Evolutionary conservation across 352 stramenopile species (phyloP).

Genomic region (Elongisporangium senticosum): DNA sequence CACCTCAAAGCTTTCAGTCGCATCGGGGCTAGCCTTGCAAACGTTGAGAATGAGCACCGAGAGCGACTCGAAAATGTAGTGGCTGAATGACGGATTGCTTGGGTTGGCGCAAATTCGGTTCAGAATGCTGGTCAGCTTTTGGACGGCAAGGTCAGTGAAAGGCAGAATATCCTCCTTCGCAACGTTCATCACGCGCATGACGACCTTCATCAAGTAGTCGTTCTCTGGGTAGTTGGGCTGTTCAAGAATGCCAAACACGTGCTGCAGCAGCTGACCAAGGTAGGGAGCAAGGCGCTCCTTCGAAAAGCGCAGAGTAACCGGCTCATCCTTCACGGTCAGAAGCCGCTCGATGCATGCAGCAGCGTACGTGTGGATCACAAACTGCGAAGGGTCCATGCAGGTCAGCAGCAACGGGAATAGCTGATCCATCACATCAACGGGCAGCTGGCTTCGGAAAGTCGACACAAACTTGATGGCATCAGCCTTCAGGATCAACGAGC

Average conservation of each 20-base stretch:
- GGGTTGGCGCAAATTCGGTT: conserved; percentile 96
- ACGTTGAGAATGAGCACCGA: conserved; percentile 94
- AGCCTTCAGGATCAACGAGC: conserved; percentile 93
- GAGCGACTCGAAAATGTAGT: conserved; percentile 99
- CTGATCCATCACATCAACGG: conserved; percentile 86
- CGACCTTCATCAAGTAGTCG: conserved; percentile 98
- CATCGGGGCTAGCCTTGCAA: conserved; percentile 76
- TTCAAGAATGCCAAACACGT: conserved; percentile 95
- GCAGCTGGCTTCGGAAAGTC: conserved; percentile 97
- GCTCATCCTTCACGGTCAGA: conserved; percentile 91
- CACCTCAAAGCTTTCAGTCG: conserved; percentile 90
- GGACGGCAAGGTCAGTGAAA: conserved; percentile 91
- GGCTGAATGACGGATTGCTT: conserved; percentile 98
- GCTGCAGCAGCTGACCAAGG: conserved; percentile 90
- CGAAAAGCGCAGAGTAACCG: conserved; percentile 59
- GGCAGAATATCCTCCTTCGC: conserved; percentile 92
- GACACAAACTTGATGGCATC: conserved; percentile 98
- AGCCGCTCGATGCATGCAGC: conserved; percentile 95
- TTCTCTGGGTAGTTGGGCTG: conserved; percentile 94
- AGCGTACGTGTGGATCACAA: conserved; percentile 98
- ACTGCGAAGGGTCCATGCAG: conserved; percentile 77
- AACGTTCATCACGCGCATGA: conserved; percentile 94
- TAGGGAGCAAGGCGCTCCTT: conserved; percentile 87
- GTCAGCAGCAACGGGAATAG: conserved; percentile 92
- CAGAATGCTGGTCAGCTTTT: conserved; percentile 92